A percentile compares a stretch with the other conserved stretches of the same genome.
phyloP scores from a whole-genome alignment of 2,329 filamentous ascomycete species.

The Neurospora sp. region DNA sequence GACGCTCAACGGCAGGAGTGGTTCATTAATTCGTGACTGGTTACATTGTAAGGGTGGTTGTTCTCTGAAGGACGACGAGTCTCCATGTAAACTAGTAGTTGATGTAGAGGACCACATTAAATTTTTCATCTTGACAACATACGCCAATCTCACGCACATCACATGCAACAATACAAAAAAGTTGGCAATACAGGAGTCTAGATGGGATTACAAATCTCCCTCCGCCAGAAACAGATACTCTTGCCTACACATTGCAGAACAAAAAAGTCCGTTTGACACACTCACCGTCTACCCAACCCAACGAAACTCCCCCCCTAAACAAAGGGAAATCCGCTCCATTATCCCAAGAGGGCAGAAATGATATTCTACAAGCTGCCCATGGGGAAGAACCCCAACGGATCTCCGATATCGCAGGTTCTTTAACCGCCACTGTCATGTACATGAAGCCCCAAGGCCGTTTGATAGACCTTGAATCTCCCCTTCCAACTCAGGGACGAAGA shows the following conservation, averaged over 20 bases:
- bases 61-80: no score
- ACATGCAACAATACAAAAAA: no score
- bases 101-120: no score
- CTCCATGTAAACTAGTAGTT: no score
- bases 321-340: not conserved
- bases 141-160: no score
- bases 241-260: not conserved
- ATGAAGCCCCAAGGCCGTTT: not conserved
- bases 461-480: not conserved
- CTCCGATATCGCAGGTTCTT: not conserved
- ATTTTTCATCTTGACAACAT: no score
- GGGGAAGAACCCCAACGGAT: not conserved
- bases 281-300: not conserved
- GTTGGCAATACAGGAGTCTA: not conserved
- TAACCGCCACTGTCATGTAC: not conserved
- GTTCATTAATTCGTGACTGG: not conserved
- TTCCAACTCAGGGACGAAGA: not conserved
- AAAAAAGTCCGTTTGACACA: not conserved
- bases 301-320: not conserved
- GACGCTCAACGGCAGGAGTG: not conserved
- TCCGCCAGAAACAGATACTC: not conserved
- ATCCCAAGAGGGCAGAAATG: not conserved
- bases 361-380: not conserved
- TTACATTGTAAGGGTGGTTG: no score
- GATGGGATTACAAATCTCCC: not conserved